Conservation (phyloP, 257 asterid species). For the Leonotis leonurus region DNA sequence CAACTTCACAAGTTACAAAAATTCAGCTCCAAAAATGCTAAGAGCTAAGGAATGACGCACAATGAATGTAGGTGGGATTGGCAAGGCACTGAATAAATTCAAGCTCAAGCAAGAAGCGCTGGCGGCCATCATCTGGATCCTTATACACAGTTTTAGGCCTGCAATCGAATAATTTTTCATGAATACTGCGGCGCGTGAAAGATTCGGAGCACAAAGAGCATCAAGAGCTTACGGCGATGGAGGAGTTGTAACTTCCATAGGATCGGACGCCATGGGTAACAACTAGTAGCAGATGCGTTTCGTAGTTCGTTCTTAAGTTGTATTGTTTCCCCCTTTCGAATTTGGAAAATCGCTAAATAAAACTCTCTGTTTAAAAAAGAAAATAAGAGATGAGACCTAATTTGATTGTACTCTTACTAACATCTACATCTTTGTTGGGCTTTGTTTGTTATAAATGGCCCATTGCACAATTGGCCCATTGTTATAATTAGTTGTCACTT, state of each 20-base stretch:
- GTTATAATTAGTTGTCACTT: no score
- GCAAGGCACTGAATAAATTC: constrained; percentile 91
- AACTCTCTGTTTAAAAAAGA: no score
- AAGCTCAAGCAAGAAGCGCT: constrained; percentile 80
- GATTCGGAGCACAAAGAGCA: neutral
- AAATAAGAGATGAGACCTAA: no score
- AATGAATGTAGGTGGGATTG: constrained; percentile 84
- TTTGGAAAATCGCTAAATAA: no score
- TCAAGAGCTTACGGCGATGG: constrained; percentile 35
- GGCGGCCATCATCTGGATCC: constrained; percentile 96
- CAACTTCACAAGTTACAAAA: neutral
- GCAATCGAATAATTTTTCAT: constrained; percentile 12
- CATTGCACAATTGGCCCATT: no score
- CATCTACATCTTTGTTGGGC: no score
- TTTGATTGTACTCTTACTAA: no score
- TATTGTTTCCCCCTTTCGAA: no score
- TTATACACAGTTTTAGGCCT: constrained; percentile 48
- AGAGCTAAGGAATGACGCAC: constrained; percentile 23
- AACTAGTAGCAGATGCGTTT: neutral
- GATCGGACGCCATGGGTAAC: constrained; percentile 30
- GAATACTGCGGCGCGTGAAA: neutral
- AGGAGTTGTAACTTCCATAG: constrained; percentile 28
- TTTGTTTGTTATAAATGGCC: no score
- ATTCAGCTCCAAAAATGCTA: neutral
- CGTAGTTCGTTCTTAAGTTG: no score